These are phyloP conservation scores for Calonectria hawksworthii DNA, from an alignment of 2,329 filamentous ascomycete genomes.

Conservation along the genomic window DNA sequence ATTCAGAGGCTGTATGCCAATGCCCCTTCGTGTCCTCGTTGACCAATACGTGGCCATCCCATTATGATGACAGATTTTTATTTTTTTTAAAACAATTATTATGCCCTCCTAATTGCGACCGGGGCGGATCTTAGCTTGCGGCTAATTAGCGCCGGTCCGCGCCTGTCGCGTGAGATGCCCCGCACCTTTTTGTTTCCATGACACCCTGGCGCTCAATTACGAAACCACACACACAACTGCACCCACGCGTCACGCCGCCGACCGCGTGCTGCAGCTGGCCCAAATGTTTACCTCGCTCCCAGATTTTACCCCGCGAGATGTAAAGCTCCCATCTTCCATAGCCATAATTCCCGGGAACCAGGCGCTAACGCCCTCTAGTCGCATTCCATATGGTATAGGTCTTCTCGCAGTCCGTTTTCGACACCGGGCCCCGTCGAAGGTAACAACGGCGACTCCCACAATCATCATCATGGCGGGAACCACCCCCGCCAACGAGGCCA, in stretches of 20 bases:
- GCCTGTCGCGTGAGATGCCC: conserved; percentile 38
- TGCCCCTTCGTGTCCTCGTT: conserved; percentile 11
- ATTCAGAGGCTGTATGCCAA: neutral
- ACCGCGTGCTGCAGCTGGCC: conserved; percentile 35
- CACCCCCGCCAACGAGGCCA: conserved; percentile 58
- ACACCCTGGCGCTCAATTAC: conserved; percentile 32
- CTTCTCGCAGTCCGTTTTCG: conserved; percentile 66
- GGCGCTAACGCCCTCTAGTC: conserved; percentile 63
- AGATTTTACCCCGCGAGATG: conserved; percentile 78
- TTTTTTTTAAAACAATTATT: conserved; percentile 11
- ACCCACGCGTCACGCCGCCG: conserved; percentile 33
- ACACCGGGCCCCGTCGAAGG: conserved; percentile 52
- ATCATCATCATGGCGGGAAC: conserved; percentile 48
- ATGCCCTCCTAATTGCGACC: conserved; percentile 3
- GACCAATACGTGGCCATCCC: conserved; percentile 8
- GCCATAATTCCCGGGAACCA: neutral
- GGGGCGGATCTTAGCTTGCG: conserved; percentile 33
- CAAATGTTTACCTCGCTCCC: conserved; percentile 75
- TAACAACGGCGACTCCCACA: conserved; percentile 45
- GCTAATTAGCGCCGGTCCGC: conserved; percentile 41
- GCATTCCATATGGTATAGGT: conserved; percentile 81
- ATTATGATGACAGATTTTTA: conserved; percentile 13
- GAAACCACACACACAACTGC: conserved; percentile 17
- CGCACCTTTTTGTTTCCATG: conserved; percentile 34
- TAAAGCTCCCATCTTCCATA: conserved; percentile 55